phyloP scores from a whole-genome alignment of 345 rosid species.

The Eucalyptus grandis region DNA sequence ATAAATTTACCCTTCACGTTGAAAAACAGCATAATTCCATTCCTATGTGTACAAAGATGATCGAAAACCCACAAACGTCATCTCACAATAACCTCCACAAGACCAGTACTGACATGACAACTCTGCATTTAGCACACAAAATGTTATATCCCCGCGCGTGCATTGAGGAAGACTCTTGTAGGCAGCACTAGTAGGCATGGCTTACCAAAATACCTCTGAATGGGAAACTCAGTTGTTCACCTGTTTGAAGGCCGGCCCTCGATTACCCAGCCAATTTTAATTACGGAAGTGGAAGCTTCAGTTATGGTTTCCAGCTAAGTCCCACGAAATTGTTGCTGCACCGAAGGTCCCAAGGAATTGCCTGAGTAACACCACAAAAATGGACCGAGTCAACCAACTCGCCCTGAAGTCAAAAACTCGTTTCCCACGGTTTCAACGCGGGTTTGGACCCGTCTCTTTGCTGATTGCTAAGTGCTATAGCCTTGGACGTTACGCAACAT shows the following conservation, averaged over 20 bases:
- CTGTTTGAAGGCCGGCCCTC: neutral
- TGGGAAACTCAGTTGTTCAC: neutral
- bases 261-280: neutral
- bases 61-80: neutral
- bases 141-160: neutral
- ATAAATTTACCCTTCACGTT: neutral
- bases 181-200: neutral
- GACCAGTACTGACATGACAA: neutral
- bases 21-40: neutral
- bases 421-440: neutral
- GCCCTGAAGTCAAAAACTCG: neutral
- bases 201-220: neutral
- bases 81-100: neutral
- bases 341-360: neutral
- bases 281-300: neutral
- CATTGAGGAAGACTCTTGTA: accelerated
- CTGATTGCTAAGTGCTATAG: neutral
- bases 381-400: neutral
- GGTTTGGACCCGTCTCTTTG: neutral
- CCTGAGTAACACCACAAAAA: neutral
- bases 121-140: neutral
- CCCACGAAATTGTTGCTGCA: neutral
- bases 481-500: neutral
- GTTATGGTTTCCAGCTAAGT: neutral
- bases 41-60: neutral